A percentile compares a stretch with the other conserved stretches of the same genome.
Conservation (phyloP, 768 basidiomycete species). For the Rhodotorula diobovata region DNA sequence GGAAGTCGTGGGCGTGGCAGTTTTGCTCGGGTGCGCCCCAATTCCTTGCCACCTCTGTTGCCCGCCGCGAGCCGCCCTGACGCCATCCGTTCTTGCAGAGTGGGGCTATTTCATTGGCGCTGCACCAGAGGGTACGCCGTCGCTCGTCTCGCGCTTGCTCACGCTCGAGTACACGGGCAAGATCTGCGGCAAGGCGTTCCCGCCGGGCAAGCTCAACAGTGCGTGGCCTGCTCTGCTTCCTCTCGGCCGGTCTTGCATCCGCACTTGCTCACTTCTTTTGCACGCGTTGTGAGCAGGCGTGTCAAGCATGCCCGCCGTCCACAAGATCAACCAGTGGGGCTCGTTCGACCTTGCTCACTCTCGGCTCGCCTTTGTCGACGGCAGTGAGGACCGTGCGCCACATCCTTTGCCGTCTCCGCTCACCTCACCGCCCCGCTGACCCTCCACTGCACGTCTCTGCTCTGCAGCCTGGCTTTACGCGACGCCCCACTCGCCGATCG, state of each 20-base stretch:
- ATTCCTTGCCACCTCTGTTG: constrained; percentile 3
- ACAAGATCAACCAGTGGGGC: constrained; percentile 38
- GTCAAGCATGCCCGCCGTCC: constrained; percentile 21
- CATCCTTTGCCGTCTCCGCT: background rate
- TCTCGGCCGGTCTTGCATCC: constrained; percentile 14
- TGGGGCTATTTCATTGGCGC: constrained; percentile 84
- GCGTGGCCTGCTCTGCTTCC: background rate
- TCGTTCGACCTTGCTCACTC: constrained; percentile 13
- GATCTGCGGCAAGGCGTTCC: constrained; percentile 60
- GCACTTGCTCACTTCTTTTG: constrained; percentile 21
- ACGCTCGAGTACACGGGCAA: constrained; percentile 67
- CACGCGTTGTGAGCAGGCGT: constrained; percentile 22
- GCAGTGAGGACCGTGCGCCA: constrained; percentile 35
- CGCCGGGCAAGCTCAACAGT: constrained; percentile 32
- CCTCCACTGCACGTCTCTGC: background rate
- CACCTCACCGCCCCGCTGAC: background rate
- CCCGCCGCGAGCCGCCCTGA: background rate
- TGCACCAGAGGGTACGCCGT: constrained; percentile 57
- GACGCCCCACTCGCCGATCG: constrained; percentile 46
- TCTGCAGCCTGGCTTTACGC: constrained; percentile 39
- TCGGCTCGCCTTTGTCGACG: constrained; percentile 41
- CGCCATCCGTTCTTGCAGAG: constrained; percentile 52
- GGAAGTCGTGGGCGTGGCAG: constrained; percentile 82
- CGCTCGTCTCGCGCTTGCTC: constrained; percentile 73
- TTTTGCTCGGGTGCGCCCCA: constrained; percentile 46